phyloP scores from a whole-genome alignment of 2,329 filamentous ascomycete species.

The Diaporthe citriasiana region DNA sequence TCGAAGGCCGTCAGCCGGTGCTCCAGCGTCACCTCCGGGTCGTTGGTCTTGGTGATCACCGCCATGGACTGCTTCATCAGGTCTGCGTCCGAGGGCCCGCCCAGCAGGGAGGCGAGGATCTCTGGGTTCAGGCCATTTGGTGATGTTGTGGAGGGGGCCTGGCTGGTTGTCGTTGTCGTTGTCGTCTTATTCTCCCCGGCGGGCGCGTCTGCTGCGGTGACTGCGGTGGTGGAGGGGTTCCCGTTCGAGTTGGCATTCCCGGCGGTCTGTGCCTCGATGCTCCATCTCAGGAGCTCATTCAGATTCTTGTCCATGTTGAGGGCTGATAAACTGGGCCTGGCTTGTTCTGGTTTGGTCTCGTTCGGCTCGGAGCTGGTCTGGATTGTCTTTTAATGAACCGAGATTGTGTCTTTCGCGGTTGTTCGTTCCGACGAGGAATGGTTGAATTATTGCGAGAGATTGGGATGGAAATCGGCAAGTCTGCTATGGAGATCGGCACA shows the following conservation, averaged over 20 bases:
- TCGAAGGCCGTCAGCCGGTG: slow-evolving; percentile 89
- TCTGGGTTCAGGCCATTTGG: slow-evolving; percentile 72
- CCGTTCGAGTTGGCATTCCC: slow-evolving; percentile 46
- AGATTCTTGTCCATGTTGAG: slow-evolving; percentile 52
- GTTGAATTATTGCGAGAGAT: slow-evolving; percentile 24
- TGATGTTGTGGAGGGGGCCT: slow-evolving; percentile 32
- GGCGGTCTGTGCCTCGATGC: slow-evolving; percentile 49
- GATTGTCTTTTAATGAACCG: slow-evolving; percentile 1
- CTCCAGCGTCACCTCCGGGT: slow-evolving; percentile 76
- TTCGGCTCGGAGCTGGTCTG: background rate
- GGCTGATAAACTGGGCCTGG: slow-evolving; percentile 17
- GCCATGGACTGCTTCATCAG: slow-evolving; percentile 90
- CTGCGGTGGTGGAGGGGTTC: slow-evolving; percentile 47
- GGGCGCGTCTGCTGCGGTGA: slow-evolving; percentile 57
- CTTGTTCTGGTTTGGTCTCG: slow-evolving; percentile 32
- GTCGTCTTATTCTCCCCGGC: background rate
- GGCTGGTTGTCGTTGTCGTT: slow-evolving; percentile 1
- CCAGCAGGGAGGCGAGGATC: slow-evolving; percentile 80
- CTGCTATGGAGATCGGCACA: slow-evolving; percentile 10
- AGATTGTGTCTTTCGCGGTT: slow-evolving; percentile 14
- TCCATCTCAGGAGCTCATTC: slow-evolving; percentile 55
- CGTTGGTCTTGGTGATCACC: slow-evolving; percentile 72
- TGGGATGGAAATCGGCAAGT: background rate
- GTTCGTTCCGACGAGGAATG: background rate
- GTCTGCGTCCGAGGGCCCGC: slow-evolving; percentile 90